phyloP scores from a whole-genome alignment of 2,329 filamentous ascomycete species.

The Paecilomyces sp. region DNA sequence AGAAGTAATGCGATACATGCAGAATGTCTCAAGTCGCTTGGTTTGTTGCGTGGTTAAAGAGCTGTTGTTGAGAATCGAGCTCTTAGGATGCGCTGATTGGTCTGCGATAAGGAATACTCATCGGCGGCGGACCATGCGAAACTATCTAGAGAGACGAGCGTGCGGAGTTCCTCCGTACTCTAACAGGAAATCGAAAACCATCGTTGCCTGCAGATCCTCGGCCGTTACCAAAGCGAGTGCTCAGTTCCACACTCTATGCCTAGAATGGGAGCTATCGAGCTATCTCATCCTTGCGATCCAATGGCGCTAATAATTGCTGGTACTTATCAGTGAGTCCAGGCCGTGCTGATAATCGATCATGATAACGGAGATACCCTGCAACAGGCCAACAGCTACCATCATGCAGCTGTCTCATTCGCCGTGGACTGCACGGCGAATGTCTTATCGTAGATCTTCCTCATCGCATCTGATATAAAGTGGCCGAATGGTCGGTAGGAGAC shows the following conservation, averaged over 20 bases:
- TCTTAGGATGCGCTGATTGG: neutral
- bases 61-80: neutral
- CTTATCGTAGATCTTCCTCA: neutral
- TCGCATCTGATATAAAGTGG: neutral
- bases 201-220: neutral
- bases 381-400: neutral
- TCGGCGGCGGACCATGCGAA: neutral
- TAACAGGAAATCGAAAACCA: neutral
- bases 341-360: neutral
- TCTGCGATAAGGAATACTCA: neutral
- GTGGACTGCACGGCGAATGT: neutral
- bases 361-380: neutral
- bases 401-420: neutral
- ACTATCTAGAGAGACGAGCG: neutral
- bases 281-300: neutral
- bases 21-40: neutral
- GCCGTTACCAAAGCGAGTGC: neutral
- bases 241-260: neutral
- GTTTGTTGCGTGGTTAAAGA: neutral
- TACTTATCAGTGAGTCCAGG: neutral
- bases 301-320: neutral
- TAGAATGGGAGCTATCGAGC: neutral
- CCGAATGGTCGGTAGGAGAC: neutral
- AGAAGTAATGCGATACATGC: neutral
- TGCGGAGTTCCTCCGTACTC: neutral